Evolutionary conservation across 345 rosid species (phyloP).

Genomic region (Noccaea caerulescens): DNA sequence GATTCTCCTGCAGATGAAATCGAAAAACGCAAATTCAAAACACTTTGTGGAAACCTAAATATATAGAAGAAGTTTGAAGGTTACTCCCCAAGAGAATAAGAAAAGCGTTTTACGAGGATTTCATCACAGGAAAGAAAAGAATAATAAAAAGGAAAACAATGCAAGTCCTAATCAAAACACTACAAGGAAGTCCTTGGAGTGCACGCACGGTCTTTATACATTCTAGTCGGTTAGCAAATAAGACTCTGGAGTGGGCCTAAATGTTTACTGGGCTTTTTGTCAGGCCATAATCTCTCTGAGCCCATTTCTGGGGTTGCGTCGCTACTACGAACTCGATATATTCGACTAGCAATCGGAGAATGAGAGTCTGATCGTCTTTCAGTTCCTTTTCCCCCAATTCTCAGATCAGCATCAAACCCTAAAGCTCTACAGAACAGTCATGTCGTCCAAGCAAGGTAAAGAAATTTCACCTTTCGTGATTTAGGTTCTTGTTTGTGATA

Average conservation of each 20-base stretch:
- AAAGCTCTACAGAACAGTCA: conserved; percentile 11
- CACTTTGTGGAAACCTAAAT: too few relatives aligned
- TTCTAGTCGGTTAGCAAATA: not conserved
- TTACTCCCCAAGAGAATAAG: too few relatives aligned
- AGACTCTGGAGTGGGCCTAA: not conserved
- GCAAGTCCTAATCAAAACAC: too few relatives aligned
- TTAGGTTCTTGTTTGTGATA: not conserved
- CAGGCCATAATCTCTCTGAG: not conserved
- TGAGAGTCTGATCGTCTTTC: conserved; percentile 1
- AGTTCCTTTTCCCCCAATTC: conserved; percentile 8
- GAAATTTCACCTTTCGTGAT: not conserved
- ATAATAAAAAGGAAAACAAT: too few relatives aligned
- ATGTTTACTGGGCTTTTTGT: not conserved
- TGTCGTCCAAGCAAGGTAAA: conserved; percentile 47
- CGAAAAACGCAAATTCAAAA: too few relatives aligned
- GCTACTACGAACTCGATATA: conserved; percentile 28
- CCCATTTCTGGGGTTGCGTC: conserved; percentile 30
- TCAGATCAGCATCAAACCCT: conserved; percentile 35
- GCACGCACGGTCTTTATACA: too few relatives aligned
- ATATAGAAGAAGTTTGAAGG: too few relatives aligned
- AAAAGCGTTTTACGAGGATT: too few relatives aligned
- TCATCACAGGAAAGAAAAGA: too few relatives aligned
- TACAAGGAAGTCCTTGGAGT: too few relatives aligned
- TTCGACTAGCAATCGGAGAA: not conserved
- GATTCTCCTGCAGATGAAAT: too few relatives aligned